Percentiles rank a stretch among this genome's conserved stretches.
Evolutionary conservation across 2,329 filamentous ascomycete genomes (phyloP).

Genomic region (Verticillium isaacii): DNA sequence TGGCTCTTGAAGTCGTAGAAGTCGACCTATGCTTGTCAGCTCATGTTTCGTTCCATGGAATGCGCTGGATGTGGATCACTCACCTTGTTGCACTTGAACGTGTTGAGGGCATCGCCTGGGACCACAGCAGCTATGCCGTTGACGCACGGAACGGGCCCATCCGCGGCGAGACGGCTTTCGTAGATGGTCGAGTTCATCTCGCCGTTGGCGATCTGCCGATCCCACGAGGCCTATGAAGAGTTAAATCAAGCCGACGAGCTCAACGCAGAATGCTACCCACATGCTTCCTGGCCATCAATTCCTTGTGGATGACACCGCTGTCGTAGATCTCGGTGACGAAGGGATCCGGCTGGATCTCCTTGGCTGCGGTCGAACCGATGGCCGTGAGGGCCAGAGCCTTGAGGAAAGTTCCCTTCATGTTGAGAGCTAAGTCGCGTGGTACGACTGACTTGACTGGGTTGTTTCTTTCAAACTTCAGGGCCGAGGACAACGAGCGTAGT

Average conservation of each 20-base stretch:
- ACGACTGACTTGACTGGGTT: not conserved
- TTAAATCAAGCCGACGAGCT: not conserved
- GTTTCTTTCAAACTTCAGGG: not conserved
- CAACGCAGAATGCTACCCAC: not conserved
- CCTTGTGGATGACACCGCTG: not conserved
- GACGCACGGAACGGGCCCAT: slow-evolving; percentile 17
- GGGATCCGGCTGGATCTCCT: slow-evolving; percentile 1
- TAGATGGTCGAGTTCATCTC: slow-evolving; percentile 11
- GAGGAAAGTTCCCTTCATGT: slow-evolving; percentile 1
- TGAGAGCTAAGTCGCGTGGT: not conserved
- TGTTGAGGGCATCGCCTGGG: not conserved
- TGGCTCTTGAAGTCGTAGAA: slow-evolving; percentile 32
- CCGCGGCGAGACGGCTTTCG: slow-evolving; percentile 4
- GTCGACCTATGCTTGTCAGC: slow-evolving; percentile 19
- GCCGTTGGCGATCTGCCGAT: slow-evolving; percentile 9
- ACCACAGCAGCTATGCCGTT: slow-evolving; percentile 24
- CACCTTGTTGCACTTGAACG: slow-evolving; percentile 27
- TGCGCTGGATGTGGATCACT: not conserved
- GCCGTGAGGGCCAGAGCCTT: not conserved
- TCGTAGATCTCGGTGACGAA: not conserved
- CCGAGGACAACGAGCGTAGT: not conserved
- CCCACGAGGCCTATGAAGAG: slow-evolving; percentile 7
- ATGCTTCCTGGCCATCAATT: not conserved
- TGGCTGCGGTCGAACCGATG: not conserved
- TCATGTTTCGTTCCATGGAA: not conserved